Conservation (phyloP, 768 basidiomycete genomes). For the Lyophyllum semitale region DNA sequence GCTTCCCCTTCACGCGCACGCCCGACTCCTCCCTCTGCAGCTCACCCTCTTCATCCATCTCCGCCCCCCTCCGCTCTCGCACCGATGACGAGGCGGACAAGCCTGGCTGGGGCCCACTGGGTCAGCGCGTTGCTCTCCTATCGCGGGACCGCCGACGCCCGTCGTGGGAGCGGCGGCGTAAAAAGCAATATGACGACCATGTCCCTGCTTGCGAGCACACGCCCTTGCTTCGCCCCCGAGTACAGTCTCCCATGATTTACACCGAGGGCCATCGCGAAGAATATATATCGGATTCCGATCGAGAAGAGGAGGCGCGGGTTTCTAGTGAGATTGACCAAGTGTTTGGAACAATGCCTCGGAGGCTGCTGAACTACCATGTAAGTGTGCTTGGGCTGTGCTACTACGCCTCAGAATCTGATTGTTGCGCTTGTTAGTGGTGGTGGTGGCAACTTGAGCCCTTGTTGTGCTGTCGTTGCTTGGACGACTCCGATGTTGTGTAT, state of each 20-base stretch:
- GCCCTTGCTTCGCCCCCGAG: slow-evolving; percentile 29
- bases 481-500: slow-evolving; percentile 56
- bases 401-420: neutral
- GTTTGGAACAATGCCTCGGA: slow-evolving; percentile 70
- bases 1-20: neutral
- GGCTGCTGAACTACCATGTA: slow-evolving; percentile 72
- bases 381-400: slow-evolving; percentile 47
- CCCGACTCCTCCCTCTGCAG: slow-evolving; percentile 49
- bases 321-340: slow-evolving; percentile 52
- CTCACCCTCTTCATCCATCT: slow-evolving; percentile 80
- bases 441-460: slow-evolving; percentile 73
- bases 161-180: slow-evolving; percentile 17
- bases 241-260: slow-evolving; percentile 9
- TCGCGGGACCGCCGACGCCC: slow-evolving; percentile 26
- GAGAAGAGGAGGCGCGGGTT: slow-evolving; percentile 35
- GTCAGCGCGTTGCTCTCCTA: slow-evolving; percentile 50
- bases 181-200: slow-evolving; percentile 10
- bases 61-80: slow-evolving; percentile 70
- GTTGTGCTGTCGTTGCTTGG: slow-evolving; percentile 61
- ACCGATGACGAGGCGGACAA: slow-evolving; percentile 44
- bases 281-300: slow-evolving; percentile 23
- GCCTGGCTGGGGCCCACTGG: slow-evolving; percentile 63
- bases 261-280: slow-evolving; percentile 5
- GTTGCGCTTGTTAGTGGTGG: slow-evolving; percentile 67
- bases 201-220: slow-evolving; percentile 35